Percentiles rank a stretch among this genome's conserved stretches.
Evolutionary conservation across 2,329 filamentous ascomycete genomes (phyloP).

Genomic region (Penicillium freii): DNA sequence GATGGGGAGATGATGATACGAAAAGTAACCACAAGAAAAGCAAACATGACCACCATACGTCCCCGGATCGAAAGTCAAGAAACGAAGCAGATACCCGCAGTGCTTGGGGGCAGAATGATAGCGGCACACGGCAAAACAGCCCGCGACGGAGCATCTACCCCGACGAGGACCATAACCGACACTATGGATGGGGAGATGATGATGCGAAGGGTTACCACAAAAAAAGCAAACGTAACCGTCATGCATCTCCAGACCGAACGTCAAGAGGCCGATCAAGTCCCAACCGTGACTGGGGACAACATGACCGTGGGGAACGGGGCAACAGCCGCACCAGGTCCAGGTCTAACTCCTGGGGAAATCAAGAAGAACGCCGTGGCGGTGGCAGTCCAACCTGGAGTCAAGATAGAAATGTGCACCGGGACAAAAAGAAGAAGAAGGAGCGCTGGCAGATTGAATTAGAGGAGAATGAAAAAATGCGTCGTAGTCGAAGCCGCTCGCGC

Average conservation of each 20-base stretch:
- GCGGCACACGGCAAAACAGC: no score
- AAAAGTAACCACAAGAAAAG: background rate
- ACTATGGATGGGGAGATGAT: background rate
- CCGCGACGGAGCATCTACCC: background rate
- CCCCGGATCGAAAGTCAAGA: background rate
- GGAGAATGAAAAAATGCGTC: background rate
- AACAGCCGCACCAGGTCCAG: background rate
- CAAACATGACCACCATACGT: background rate
- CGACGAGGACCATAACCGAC: background rate
- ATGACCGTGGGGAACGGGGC: background rate
- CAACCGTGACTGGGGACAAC: background rate
- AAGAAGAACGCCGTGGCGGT: background rate
- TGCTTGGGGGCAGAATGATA: no score
- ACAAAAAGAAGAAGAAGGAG: background rate
- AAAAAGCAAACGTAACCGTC: background rate
- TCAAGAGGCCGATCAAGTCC: background rate
- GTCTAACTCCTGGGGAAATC: background rate
- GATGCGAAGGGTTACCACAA: background rate
- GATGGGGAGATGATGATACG: background rate
- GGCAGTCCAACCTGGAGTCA: background rate
- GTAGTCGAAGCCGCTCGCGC: background rate
- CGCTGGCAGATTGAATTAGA: background rate
- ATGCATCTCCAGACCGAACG: background rate
- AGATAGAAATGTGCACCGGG: background rate
- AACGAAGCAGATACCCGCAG: no score